These are phyloP conservation scores for Leptographium radiaticola DNA, from an alignment of 2,329 filamentous ascomycete species.

Conservation along the genomic window DNA sequence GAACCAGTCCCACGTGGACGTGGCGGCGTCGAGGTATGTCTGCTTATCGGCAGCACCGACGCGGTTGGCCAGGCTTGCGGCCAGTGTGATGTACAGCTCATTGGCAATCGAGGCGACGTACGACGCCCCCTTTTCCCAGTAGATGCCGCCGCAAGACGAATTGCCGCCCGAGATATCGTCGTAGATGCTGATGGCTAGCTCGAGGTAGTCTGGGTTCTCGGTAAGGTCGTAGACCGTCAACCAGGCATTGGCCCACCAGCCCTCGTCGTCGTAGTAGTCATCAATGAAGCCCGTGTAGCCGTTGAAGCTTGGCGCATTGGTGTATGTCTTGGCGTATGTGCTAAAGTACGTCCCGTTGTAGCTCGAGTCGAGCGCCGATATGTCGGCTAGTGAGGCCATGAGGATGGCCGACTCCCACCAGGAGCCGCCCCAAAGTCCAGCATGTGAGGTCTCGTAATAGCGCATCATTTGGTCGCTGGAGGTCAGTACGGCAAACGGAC, in stretches of 20 bases:
- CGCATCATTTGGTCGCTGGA: constrained; percentile 2
- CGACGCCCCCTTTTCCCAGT: not conserved
- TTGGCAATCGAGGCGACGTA: not conserved
- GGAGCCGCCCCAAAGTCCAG: not conserved
- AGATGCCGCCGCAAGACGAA: not conserved
- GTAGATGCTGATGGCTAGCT: not conserved
- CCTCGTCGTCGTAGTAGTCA: constrained; percentile 2
- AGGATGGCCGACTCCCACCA: constrained; percentile 2
- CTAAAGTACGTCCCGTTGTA: not conserved
- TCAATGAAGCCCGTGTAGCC: not conserved
- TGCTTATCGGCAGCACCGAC: constrained; percentile 19
- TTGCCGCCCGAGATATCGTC: not conserved
- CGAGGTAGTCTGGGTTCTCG: not conserved
- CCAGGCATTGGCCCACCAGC: constrained; percentile 1
- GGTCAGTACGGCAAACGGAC: not conserved
- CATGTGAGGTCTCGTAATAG: not conserved
- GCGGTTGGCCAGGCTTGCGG: constrained; percentile 39
- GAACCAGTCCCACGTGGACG: constrained; percentile 41
- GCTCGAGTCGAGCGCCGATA: not conserved
- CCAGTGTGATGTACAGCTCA: constrained; percentile 36
- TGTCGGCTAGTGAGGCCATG: not conserved
- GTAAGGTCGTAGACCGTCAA: not conserved
- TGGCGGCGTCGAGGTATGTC: constrained; percentile 33
- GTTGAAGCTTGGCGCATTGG: not conserved
- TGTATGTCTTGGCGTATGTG: not conserved